Conservation (phyloP, 148 eudicot species). For the Silene latifolia region DNA sequence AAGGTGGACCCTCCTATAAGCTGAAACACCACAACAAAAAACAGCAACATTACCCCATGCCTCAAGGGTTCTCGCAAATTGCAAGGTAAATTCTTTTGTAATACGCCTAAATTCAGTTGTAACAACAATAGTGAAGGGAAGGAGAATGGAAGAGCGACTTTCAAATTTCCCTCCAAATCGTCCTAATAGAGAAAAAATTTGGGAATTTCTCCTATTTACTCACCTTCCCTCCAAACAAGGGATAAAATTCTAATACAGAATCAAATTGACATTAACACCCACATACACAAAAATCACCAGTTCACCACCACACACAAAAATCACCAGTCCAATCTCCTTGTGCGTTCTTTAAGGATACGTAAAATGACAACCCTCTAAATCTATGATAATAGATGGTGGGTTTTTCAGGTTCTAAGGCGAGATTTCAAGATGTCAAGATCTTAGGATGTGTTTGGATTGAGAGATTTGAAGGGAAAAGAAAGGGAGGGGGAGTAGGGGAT, state of each 20-base stretch:
- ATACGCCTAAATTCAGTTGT: background rate
- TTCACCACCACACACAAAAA: background rate
- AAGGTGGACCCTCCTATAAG: constrained; percentile 2
- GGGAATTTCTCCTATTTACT: too few species aligned
- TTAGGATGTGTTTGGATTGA: too few species aligned
- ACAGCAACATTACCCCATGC: background rate
- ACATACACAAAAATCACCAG: background rate
- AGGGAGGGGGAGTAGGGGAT: too few species aligned
- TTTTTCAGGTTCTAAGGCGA: background rate
- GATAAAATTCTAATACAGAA: background rate
- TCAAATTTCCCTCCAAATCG: background rate
- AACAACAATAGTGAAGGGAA: background rate
- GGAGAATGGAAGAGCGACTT: background rate
- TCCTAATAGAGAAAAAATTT: background rate
- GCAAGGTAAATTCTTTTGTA: background rate
- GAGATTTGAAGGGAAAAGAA: too few species aligned
- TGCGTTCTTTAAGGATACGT: background rate
- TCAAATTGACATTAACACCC: background rate
- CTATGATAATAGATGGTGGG: background rate
- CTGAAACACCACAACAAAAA: background rate
- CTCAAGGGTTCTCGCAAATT: background rate
- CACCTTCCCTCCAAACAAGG: too few species aligned
- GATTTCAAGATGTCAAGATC: background rate
- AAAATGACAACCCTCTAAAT: background rate
- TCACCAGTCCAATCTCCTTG: background rate